Evolutionary conservation across 2,329 filamentous ascomycete species (phyloP).

Genomic region (Colletotrichum ledebouriae): DNA sequence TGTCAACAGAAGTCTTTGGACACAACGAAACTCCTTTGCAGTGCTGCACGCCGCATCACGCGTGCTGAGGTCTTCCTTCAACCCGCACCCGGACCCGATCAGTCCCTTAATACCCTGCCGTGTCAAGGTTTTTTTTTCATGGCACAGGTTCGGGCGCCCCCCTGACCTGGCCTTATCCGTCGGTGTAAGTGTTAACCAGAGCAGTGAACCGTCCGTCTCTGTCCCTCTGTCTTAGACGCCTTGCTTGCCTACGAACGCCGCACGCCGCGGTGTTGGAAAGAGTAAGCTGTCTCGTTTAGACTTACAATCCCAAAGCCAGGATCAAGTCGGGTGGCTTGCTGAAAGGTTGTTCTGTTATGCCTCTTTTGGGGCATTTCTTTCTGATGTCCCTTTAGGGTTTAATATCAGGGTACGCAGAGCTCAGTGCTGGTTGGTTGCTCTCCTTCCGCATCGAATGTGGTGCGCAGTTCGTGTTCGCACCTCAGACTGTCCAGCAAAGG

Average conservation of each 20-base stretch:
- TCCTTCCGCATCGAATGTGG: not conserved
- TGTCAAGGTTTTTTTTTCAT: not conserved
- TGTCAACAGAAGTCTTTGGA: no score
- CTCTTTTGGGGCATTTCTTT: not conserved
- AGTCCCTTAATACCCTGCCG: not conserved
- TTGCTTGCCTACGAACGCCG: not conserved
- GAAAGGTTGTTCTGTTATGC: not conserved
- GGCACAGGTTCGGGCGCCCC: not conserved
- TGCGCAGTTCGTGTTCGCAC: not conserved
- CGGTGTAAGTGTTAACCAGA: not conserved
- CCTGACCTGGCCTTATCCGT: not conserved
- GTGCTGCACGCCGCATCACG: conserved; percentile 3
- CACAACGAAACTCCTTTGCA: not conserved
- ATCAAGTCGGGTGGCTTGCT: not conserved
- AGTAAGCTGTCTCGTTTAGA: not conserved
- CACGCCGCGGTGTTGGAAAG: not conserved
- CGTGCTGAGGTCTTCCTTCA: not conserved
- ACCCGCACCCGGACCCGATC: not conserved
- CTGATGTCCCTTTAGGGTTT: conserved; percentile 1
- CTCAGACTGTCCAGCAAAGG: conserved; percentile 5
- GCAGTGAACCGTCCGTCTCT: conserved; percentile 5
- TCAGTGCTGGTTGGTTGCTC: conserved; percentile 2
- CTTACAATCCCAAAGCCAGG: not conserved
- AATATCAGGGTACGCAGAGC: conserved; percentile 3
- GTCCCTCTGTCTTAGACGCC: not conserved